Base-by-base conservation (phyloP, 805 yeast species). In the Nakazawaea wyomingensis region DNA sequence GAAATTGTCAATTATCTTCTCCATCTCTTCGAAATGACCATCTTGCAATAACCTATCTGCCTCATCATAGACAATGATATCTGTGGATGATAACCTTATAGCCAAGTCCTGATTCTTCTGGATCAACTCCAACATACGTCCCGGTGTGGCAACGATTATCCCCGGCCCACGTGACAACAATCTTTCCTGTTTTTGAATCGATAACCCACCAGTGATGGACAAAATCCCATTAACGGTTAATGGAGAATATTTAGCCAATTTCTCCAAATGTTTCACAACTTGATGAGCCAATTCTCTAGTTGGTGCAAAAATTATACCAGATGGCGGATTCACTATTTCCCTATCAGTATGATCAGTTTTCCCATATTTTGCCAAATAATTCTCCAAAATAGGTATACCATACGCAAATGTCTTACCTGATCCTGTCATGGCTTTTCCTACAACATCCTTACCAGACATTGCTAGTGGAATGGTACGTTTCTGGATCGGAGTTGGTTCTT, bases 371-470 rank as follows among this genome's bases (percentile, higher is more conserved):
- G 52, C 44, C 16, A 79, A 52, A 46, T 76, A 74, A 46, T 71
- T 76, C 56, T 91, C 96, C 47, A 93, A 61, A 22, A 95, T 82
- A 8, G 99, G 97, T 21, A 93, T 77, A 36, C 96, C 96, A 60
- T 87, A 93, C 0, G 99, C 99, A 45, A 90, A 68, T 0, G 99
- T 93, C 59, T 93, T 93, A 71, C 99, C 99, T 1, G 96, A 86
- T 60, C 99, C 99, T 1, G 99, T 93, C 9, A 93, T 83, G 13
- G 99, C 99, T 57, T 91, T 93, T 43, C 99, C 99, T 50, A 93
- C 80, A 4, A 93, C 76, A 62, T 93, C 98, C 28, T 70, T 72
- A 5, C 90, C 95, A 22, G 70, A 68, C 11, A 87, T 46, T 2
- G 91, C 87, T 21, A 71, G 54, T 2, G 98, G 96, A 43, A 93